phyloP scores from a whole-genome alignment of 2,329 filamentous ascomycete species.

The Lasiodiplodia hormozganensis region DNA sequence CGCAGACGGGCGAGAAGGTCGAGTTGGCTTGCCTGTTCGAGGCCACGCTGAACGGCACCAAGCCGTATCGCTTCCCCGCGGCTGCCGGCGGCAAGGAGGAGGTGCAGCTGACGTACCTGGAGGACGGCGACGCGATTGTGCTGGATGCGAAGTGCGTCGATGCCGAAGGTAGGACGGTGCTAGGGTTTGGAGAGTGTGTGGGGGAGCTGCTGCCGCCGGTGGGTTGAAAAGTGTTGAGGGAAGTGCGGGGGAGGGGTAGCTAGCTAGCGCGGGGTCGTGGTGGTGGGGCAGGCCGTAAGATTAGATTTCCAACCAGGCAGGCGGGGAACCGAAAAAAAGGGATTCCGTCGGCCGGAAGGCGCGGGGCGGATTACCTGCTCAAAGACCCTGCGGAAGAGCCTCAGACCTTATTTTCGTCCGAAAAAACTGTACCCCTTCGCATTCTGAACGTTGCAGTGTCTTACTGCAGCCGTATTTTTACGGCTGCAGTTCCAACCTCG shows the following conservation, averaged over 20 bases:
- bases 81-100: constrained; percentile 34
- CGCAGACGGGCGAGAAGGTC: constrained; percentile 41
- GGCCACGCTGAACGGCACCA: constrained; percentile 46
- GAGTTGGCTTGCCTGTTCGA: constrained; percentile 48
- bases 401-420: neutral
- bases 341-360: neutral
- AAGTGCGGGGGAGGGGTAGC: neutral
- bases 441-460: too few relatives aligned
- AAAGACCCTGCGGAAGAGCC: neutral
- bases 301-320: neutral
- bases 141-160: constrained; percentile 43
- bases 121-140: constrained; percentile 51
- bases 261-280: too few relatives aligned
- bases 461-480: too few relatives aligned
- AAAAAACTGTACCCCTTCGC: neutral
- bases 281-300: neutral
- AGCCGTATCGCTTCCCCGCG: constrained; percentile 34
- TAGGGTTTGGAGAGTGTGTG: constrained; percentile 52
- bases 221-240: neutral
- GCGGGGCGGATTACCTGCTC: too few relatives aligned
- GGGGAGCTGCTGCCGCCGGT: constrained; percentile 41
- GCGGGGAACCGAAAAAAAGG: neutral
- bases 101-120: constrained; percentile 43
- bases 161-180: constrained; percentile 40
- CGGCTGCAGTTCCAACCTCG: too few relatives aligned